A percentile compares a stretch with the other conserved stretches of the same genome.
Evolutionary conservation across 441 rosid species (phyloP).

Genomic region (Viola pubescens): DNA sequence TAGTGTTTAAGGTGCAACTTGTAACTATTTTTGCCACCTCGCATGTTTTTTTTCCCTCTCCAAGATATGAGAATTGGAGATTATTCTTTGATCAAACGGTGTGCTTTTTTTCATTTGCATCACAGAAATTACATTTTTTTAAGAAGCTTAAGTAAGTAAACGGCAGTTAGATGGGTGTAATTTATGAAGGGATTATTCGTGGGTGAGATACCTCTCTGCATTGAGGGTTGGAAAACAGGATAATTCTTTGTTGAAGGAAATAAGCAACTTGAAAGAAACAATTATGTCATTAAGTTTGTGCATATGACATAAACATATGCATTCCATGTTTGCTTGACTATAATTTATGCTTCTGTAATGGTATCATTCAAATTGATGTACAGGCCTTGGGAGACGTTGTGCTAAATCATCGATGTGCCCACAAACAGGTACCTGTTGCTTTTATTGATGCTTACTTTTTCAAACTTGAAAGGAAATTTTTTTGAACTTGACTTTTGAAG

Average conservation of each 20-base stretch:
- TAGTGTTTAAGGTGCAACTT: no score
- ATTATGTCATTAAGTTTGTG: no score
- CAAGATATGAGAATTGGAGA: not conserved
- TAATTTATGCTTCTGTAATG: not conserved
- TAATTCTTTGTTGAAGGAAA: no score
- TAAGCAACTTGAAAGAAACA: no score
- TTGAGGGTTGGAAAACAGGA: no score
- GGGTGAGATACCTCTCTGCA: no score
- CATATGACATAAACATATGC: not conserved
- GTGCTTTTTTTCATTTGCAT: not conserved
- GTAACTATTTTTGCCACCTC: not conserved
- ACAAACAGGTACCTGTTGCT: constrained; percentile 33
- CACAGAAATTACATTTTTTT: no score
- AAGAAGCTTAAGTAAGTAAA: no score
- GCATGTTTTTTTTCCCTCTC: not conserved
- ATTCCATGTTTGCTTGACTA: not conserved
- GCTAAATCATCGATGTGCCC: constrained; percentile 47
- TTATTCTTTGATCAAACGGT: not conserved
- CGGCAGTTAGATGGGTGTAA: no score
- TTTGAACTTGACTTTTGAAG: no score
- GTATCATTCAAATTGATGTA: constrained; percentile 4
- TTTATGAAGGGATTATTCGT: no score
- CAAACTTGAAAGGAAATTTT: not conserved
- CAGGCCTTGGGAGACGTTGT: constrained; percentile 51
- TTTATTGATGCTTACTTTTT: not conserved